Evolutionary conservation across 164 flowering plant species (phyloP).

Genomic region (Kingdonia uniflora): DNA sequence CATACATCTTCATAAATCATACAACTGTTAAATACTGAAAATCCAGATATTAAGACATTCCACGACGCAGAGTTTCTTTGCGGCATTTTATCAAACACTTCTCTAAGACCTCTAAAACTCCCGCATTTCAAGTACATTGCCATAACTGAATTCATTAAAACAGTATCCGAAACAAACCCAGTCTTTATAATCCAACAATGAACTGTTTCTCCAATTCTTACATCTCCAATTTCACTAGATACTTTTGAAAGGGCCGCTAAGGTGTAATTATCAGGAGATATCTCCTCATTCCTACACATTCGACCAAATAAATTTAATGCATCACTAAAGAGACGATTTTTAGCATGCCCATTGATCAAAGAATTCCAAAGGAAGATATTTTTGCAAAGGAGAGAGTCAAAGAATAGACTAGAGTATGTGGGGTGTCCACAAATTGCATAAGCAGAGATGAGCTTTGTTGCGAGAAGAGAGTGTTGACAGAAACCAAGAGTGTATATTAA

Average conservation of each 20-base stretch:
- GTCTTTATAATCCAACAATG: too few relatives aligned
- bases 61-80: too few relatives aligned
- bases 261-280: too few relatives aligned
- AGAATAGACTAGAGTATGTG: slow-evolving; percentile 25
- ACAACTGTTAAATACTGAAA: too few relatives aligned
- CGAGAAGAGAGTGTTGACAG: slow-evolving; percentile 33
- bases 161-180: too few relatives aligned
- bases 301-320: slow-evolving; percentile 41
- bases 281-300: too few relatives aligned
- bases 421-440: slow-evolving; percentile 29
- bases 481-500: slow-evolving; percentile 24
- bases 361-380: slow-evolving; percentile 34
- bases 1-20: too few relatives aligned
- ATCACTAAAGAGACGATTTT: slow-evolving; percentile 16
- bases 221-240: too few relatives aligned
- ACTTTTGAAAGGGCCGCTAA: too few relatives aligned
- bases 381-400: slow-evolving; percentile 22
- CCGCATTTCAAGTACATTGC: slow-evolving; percentile 48
- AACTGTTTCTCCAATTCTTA: too few relatives aligned
- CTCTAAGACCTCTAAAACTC: slow-evolving; percentile 13
- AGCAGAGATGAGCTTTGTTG: slow-evolving; percentile 49
- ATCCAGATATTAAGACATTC: too few relatives aligned
- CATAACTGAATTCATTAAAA: slow-evolving; percentile 47
- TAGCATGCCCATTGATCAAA: slow-evolving; percentile 44
- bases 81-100: slow-evolving; percentile 67